Conservation (phyloP, 306 rosid genomes). For the Oemleria cerasiformis region DNA sequence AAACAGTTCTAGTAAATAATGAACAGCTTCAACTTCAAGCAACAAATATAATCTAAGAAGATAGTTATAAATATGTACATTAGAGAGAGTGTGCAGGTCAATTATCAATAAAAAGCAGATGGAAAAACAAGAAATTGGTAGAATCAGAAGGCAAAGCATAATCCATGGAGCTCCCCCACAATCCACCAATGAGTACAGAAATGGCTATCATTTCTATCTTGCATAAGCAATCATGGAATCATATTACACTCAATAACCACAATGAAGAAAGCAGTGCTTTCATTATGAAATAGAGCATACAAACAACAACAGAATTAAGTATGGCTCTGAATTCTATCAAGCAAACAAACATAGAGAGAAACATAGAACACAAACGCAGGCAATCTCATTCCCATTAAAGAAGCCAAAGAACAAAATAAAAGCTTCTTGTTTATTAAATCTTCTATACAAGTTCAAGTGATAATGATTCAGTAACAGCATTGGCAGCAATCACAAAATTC, state of each 20-base stretch:
- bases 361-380: background rate
- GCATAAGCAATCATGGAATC: background rate
- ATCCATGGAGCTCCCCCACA: background rate
- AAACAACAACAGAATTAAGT: too few species aligned
- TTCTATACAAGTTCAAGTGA: conserved; percentile 6
- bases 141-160: background rate
- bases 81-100: background rate
- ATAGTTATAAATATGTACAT: background rate
- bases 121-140: background rate
- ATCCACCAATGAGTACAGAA: background rate
- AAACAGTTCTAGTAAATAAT: background rate
- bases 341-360: background rate
- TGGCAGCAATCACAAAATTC: conserved; percentile 13
- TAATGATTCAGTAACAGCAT: background rate
- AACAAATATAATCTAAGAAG: background rate
- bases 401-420: background rate
- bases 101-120: background rate
- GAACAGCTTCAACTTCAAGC: background rate
- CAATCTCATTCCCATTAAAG: background rate
- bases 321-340: background rate
- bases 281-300: too few species aligned
- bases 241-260: background rate
- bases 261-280: background rate
- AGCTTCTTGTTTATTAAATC: conserved; percentile 3
- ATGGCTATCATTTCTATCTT: background rate